Evolutionary conservation across 2,329 filamentous ascomycete genomes (phyloP).

Genomic region (Trichophyton benhamiae): DNA sequence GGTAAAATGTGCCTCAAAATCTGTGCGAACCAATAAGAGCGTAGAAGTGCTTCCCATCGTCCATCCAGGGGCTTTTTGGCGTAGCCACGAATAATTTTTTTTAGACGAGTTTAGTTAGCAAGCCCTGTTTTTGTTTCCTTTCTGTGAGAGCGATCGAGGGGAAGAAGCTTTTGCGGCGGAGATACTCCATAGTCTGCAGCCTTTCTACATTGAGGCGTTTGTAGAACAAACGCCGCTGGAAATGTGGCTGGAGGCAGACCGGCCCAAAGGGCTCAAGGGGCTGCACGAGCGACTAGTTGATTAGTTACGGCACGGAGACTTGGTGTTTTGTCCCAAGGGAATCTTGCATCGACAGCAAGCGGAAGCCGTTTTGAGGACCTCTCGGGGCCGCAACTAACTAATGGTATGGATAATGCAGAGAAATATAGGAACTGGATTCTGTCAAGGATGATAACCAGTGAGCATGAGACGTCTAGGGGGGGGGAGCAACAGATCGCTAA

Average conservation of each 20-base stretch:
- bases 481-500: neutral
- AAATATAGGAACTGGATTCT: too few relatives aligned
- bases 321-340: too few relatives aligned
- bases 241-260: neutral
- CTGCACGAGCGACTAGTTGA: neutral
- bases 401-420: too few relatives aligned
- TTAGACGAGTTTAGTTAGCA: neutral
- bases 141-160: neutral
- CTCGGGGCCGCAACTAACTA: too few relatives aligned
- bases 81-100: neutral
- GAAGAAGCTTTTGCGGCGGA: neutral
- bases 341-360: too few relatives aligned
- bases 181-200: neutral
- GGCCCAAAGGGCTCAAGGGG: neutral
- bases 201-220: neutral
- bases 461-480: too few relatives aligned
- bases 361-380: too few relatives aligned
- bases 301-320: too few relatives aligned
- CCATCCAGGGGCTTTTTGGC: neutral
- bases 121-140: neutral
- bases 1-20: neutral
- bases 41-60: neutral
- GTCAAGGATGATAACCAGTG: too few relatives aligned
- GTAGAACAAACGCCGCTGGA: neutral
- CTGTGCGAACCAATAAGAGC: neutral